These are phyloP conservation scores for Trametes meyenii DNA, from an alignment of 768 basidiomycete genomes.

Conservation along the genomic window DNA sequence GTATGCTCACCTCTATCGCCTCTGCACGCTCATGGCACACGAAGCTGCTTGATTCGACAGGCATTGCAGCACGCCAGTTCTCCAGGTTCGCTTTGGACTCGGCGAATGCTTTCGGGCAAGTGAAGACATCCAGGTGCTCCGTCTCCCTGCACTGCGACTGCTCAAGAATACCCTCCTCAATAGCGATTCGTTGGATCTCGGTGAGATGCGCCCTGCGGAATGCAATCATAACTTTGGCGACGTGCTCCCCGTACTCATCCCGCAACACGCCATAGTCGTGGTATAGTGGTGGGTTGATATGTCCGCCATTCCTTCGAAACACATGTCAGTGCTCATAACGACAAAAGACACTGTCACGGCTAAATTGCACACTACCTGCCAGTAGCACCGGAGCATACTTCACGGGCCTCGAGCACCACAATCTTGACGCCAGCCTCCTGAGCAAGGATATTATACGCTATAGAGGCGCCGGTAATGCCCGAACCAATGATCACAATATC, in stretches of 20 bases:
- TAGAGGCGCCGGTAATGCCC: slow-evolving; percentile 72
- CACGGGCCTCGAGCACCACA: slow-evolving; percentile 82
- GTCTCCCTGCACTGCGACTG: slow-evolving; percentile 61
- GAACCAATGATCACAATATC: slow-evolving; percentile 77
- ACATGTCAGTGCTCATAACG: background rate
- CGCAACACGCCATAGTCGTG: slow-evolving; percentile 57
- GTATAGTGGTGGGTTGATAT: slow-evolving; percentile 62
- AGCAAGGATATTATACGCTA: slow-evolving; percentile 57
- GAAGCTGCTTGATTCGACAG: slow-evolving; percentile 44
- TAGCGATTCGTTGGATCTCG: slow-evolving; percentile 50
- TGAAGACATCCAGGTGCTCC: slow-evolving; percentile 61
- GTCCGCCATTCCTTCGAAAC: slow-evolving; percentile 64
- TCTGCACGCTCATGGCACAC: slow-evolving; percentile 36
- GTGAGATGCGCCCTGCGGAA: slow-evolving; percentile 64
- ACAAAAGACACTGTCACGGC: background rate
- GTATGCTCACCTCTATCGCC: slow-evolving; percentile 37
- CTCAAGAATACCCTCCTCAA: slow-evolving; percentile 54
- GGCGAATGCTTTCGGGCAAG: slow-evolving; percentile 43
- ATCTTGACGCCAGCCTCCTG: slow-evolving; percentile 43
- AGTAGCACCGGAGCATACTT: slow-evolving; percentile 74
- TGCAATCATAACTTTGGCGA: slow-evolving; percentile 56
- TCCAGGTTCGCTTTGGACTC: slow-evolving; percentile 47
- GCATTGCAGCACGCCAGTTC: slow-evolving; percentile 52
- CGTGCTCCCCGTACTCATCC: slow-evolving; percentile 45
- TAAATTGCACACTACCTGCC: slow-evolving; percentile 49